Conservation (phyloP, 768 basidiomycete genomes). For the Suillus spraguei region DNA sequence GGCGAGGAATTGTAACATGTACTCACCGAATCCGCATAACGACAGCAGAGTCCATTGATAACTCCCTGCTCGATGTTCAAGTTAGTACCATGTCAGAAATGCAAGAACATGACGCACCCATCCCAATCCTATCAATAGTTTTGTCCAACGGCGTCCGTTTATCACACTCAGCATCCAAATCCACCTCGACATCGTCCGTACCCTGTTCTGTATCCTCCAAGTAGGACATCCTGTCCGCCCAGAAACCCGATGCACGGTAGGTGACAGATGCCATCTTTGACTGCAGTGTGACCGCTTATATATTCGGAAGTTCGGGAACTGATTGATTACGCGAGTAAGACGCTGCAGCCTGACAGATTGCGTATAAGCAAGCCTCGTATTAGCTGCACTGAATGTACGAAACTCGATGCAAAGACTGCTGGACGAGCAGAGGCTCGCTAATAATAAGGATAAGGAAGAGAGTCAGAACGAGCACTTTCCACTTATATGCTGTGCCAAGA, state of each 20-base stretch:
- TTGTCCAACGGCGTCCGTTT: slow-evolving; percentile 69
- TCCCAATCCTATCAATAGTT: slow-evolving; percentile 89
- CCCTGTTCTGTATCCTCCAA: slow-evolving; percentile 41
- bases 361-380: not conserved
- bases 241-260: slow-evolving; percentile 52
- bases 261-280: slow-evolving; percentile 41
- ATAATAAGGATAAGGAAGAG: not conserved
- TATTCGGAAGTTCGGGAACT: too few species aligned
- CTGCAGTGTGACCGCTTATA: not conserved
- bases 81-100: slow-evolving; percentile 1
- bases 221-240: slow-evolving; percentile 46
- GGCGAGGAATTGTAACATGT: not conserved
- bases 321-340: slow-evolving; percentile 12
- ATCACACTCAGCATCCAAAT: slow-evolving; percentile 37
- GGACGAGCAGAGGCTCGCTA: not conserved
- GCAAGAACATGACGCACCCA: slow-evolving; percentile 53
- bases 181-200: slow-evolving; percentile 31
- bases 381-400: not conserved
- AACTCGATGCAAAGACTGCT: not conserved
- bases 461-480: not conserved
- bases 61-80: slow-evolving; percentile 42
- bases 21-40: slow-evolving; percentile 87
- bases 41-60: slow-evolving; percentile 85
- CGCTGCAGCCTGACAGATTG: not conserved
- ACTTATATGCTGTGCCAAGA: not conserved